These are phyloP conservation scores for Tetraselmis chui DNA, from an alignment of 139 green algal genomes.

Conservation along the genomic window DNA sequence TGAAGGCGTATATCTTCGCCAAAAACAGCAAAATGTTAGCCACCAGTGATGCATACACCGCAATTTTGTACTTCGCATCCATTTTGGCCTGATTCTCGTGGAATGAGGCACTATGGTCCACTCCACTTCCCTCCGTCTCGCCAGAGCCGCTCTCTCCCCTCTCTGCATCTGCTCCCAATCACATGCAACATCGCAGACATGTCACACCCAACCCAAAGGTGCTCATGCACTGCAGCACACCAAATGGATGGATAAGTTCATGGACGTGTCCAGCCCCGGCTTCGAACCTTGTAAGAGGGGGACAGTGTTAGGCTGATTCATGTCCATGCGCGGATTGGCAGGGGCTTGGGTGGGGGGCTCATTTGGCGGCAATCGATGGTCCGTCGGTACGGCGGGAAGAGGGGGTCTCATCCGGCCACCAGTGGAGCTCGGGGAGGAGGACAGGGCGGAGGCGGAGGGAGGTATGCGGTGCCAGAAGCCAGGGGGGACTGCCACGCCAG, in stretches of 20 bases:
- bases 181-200: too few relatives aligned
- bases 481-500: background rate
- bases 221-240: background rate
- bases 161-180: too few relatives aligned
- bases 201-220: too few relatives aligned
- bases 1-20: slow-evolving; percentile 45
- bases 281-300: background rate
- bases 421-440: background rate
- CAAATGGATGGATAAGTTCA: background rate
- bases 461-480: background rate
- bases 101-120: background rate
- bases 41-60: slow-evolving; percentile 11
- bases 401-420: background rate
- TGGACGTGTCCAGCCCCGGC: background rate
- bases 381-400: background rate
- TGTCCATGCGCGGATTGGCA: background rate
- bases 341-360: background rate
- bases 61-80: background rate
- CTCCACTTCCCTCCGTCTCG: background rate
- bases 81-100: background rate
- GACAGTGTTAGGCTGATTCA: background rate
- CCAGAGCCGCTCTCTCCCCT: too few relatives aligned
- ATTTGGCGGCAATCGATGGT: too few relatives aligned
- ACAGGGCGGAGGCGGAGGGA: background rate
- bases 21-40: slow-evolving; percentile 45